Evolutionary conservation across 257 asterid species (phyloP).

Genomic region (Solanum infundibuliforme): DNA sequence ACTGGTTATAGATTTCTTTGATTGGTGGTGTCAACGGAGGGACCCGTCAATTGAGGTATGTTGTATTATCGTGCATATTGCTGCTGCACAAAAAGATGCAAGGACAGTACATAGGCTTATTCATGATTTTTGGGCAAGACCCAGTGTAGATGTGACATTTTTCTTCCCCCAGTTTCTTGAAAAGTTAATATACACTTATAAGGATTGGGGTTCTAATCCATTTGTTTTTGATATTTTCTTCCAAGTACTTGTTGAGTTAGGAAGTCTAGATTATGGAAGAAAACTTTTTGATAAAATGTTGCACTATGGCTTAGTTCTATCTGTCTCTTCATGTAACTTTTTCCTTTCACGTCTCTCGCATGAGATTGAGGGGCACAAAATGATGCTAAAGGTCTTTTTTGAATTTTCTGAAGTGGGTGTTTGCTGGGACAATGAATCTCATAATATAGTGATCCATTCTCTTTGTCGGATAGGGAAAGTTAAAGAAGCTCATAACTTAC

Average conservation of each 20-base stretch:
- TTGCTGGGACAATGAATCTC: constrained; percentile 62
- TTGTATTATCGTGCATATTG: constrained; percentile 69
- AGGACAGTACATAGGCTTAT: constrained; percentile 32
- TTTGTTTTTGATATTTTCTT: constrained; percentile 68
- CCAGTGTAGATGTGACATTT: constrained; percentile 22
- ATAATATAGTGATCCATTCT: constrained; percentile 61
- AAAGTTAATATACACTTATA: constrained; percentile 68
- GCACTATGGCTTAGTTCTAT: constrained; percentile 58
- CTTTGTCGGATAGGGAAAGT: constrained; percentile 54
- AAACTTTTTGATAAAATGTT: constrained; percentile 59
- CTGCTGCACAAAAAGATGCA: constrained; percentile 50
- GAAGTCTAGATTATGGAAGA: constrained; percentile 51
- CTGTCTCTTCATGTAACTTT: constrained; percentile 67
- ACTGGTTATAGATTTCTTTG: constrained; percentile 52
- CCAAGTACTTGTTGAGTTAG: constrained; percentile 57
- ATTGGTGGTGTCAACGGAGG: constrained; percentile 69
- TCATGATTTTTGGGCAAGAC: constrained; percentile 41
- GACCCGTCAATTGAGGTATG: constrained; percentile 75
- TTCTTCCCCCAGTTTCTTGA: constrained; percentile 48
- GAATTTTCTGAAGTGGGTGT: constrained; percentile 67
- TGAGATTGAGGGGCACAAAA: constrained; percentile 29
- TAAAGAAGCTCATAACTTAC: constrained; percentile 70
- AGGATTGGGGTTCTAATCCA: constrained; percentile 85
- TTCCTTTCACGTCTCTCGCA: constrained; percentile 53
- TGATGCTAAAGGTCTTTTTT: constrained; percentile 39